A percentile compares a stretch with the other conserved stretches of the same genome.
These are phyloP conservation scores for Cronartium ribicola DNA, from an alignment of 1,284 basidiomycete species.

Conservation along the genomic window DNA sequence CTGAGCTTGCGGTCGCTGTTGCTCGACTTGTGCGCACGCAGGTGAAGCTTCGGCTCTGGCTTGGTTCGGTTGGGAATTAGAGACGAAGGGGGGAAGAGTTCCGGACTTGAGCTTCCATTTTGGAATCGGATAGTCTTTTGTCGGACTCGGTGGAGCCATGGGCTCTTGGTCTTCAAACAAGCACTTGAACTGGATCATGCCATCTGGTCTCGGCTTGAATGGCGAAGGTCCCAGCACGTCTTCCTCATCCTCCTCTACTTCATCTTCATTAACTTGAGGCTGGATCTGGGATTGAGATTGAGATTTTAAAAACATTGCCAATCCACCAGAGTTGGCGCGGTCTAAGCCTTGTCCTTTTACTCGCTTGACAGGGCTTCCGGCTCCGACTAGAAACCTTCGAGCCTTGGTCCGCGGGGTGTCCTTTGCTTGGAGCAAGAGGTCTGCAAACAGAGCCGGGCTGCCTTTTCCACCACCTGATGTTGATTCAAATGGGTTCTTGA, in stretches of 20 bases:
- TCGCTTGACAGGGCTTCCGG: conserved; percentile 35
- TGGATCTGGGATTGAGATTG: not conserved
- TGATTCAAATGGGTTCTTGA: conserved; percentile 24
- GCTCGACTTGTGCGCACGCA: conserved; percentile 6
- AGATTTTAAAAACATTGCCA: conserved; percentile 29
- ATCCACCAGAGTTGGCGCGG: not conserved
- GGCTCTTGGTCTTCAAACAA: conserved; percentile 28
- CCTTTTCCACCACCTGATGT: conserved; percentile 37
- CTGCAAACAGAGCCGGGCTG: conserved; percentile 29
- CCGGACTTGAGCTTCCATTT: conserved; percentile 22
- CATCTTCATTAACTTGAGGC: not conserved
- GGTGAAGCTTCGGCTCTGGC: not conserved
- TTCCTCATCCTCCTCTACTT: conserved; percentile 14
- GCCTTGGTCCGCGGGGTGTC: conserved; percentile 41
- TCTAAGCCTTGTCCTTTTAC: not conserved
- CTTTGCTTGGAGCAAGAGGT: conserved; percentile 22
- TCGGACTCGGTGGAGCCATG: conserved; percentile 7
- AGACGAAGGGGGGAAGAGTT: conserved; percentile 21
- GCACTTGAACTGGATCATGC: conserved; percentile 5
- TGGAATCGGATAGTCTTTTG: conserved; percentile 14
- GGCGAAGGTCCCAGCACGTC: conserved; percentile 40
- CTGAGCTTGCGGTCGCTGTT: conserved; percentile 6
- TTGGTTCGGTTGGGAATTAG: conserved; percentile 20
- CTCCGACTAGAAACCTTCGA: conserved; percentile 18
- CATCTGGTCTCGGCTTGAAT: conserved; percentile 29